Conservation (phyloP, 345 rosid genomes). For the Arabis alpina region DNA sequence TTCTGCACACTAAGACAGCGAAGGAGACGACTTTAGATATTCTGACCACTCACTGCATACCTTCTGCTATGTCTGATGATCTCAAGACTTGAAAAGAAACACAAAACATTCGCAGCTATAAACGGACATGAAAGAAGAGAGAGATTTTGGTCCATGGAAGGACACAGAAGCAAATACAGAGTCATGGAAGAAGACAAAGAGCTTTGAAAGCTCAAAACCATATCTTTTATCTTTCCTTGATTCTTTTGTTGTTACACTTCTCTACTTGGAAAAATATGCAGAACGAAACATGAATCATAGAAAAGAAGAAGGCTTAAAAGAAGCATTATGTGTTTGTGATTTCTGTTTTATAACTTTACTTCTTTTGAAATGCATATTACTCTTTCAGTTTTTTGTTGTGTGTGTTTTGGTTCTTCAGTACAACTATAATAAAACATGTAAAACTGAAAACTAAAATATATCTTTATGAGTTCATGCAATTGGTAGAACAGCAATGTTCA, state of each 20-base stretch:
- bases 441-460: too few relatives aligned
- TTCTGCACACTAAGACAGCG: slow-evolving; percentile 67
- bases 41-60: slow-evolving; percentile 81
- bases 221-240: slow-evolving; percentile 1
- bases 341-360: background rate
- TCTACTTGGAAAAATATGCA: slow-evolving; percentile 28
- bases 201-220: slow-evolving; percentile 2
- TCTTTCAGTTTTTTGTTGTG: background rate
- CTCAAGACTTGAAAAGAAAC: slow-evolving; percentile 53
- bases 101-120: slow-evolving; percentile 1
- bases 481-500: too few relatives aligned
- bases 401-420: background rate
- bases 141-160: slow-evolving; percentile 10
- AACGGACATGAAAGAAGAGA: slow-evolving; percentile 16
- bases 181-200: slow-evolving; percentile 12
- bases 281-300: background rate
- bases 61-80: slow-evolving; percentile 86
- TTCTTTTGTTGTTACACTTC: slow-evolving; percentile 8
- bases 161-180: slow-evolving; percentile 17
- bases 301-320: background rate
- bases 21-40: slow-evolving; percentile 80
- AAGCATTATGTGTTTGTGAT: background rate
- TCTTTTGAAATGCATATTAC: background rate
- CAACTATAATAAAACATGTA: too few relatives aligned
- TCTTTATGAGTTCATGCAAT: too few relatives aligned